Conservation (phyloP, 192 early-diverging fungal species). For the Backusella liffmaniae region DNA sequence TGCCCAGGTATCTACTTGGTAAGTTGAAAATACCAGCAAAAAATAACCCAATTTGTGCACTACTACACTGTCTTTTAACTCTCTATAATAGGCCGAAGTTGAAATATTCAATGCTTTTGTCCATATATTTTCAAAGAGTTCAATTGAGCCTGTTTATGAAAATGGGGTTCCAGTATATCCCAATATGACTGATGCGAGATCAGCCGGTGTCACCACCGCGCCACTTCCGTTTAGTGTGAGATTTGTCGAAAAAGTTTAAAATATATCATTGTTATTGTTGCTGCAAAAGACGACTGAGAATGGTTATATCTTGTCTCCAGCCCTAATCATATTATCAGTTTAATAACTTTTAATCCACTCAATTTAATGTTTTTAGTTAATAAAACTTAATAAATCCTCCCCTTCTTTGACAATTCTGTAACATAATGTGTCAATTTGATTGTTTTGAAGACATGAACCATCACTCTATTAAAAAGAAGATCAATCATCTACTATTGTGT, state of each 20-base stretch:
- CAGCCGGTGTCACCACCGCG: not conserved
- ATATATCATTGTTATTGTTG: not conserved
- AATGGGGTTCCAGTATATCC: not conserved
- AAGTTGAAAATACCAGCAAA: not conserved
- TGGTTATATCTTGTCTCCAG: no score
- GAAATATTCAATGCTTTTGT: conserved; percentile 8
- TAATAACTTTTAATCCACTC: no score
- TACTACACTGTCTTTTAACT: not conserved
- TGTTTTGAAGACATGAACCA: no score
- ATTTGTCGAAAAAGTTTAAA: not conserved
- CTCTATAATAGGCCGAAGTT: not conserved
- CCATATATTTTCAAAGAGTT: not conserved
- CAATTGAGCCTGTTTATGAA: not conserved
- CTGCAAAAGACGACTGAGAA: no score
- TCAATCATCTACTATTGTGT: no score
- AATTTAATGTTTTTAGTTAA: no score
- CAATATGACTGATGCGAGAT: not conserved
- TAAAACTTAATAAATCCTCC: no score
- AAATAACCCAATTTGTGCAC: not conserved
- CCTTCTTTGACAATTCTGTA: no score
- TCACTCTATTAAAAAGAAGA: no score
- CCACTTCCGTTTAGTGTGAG: not conserved
- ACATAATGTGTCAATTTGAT: no score
- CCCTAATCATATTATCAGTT: no score
- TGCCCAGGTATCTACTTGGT: conserved; percentile 13